Base-by-base conservation (phyloP, 2,329 filamentous ascomycete genomes). In the Diplodia mutila region DNA sequence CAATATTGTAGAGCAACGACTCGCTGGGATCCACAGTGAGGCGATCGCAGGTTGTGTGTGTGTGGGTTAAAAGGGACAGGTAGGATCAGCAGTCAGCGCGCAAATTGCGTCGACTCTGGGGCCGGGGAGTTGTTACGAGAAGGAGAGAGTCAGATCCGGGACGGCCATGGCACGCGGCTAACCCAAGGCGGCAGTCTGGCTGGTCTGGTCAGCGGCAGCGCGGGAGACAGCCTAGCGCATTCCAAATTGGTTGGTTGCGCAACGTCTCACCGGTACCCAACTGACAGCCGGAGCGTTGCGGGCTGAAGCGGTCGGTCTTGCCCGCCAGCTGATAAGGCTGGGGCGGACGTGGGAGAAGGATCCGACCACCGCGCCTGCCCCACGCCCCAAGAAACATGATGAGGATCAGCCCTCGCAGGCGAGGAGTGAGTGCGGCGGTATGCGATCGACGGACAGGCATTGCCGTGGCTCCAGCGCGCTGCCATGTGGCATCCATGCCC, bases 401-500 rank as follows among this genome's bases (percentile, higher is more conserved):
- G 59, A 63, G 42, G 59, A 63, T 63, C 59, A 63, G 46, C 59
- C 59, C 21, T 63, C 59, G 59, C 37, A 14, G 49, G 42, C 39
- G 25, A 11, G 9, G 39, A 8, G 14, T 9, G n/a, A 21, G 18
- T 11, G 18, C 29, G 53, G 16, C 18, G 12, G 18, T 25, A 25
- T 14, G 59, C 59, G 27, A 51, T 63, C 59, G 59, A 34, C 57
- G 39, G 34, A 23, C 57, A 21, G 42, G 37, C 23, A 21, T 32
- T 5, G 39, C 57, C 7, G 57, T 61, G 42, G n/a, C 42, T 46
- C 42, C 42, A 46, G 42, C n/a, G 42, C 42, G 42, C 42, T 11
- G 57, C 59, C 59, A 63, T 63, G 59, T 63, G 59, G 59, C 59
- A 63, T 63, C 59, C 59, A 63, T 63, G 59, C n/a, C 57, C n/a